Conservation (phyloP, 2,329 filamentous ascomycete genomes). For the Sarocladiaceae sp. region DNA sequence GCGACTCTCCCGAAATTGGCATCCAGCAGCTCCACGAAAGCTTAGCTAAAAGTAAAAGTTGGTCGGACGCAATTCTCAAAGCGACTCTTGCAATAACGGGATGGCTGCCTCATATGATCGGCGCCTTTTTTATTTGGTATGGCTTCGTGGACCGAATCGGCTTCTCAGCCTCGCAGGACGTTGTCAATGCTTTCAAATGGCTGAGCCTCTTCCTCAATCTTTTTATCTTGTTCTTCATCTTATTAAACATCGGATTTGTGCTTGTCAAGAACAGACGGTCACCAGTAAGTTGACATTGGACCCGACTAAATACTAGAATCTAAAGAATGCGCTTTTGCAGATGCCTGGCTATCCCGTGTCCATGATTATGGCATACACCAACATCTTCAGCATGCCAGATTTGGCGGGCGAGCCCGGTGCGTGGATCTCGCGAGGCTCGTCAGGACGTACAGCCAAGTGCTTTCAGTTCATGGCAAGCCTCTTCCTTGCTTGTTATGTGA, state of each 20-base stretch:
- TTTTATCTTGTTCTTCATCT: background rate
- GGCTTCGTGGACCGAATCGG: background rate
- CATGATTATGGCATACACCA: background rate
- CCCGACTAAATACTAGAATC: background rate
- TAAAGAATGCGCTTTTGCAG: too few species aligned
- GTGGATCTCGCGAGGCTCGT: background rate
- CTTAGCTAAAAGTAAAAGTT: too few species aligned
- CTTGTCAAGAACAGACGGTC: background rate
- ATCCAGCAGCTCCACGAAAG: background rate
- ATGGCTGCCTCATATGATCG: background rate
- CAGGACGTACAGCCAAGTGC: background rate
- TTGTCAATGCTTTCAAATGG: background rate
- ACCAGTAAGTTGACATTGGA: background rate
- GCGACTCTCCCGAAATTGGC: background rate
- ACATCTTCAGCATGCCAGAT: background rate
- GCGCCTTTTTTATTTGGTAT: background rate
- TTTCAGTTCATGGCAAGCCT: background rate
- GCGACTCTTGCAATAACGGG: background rate
- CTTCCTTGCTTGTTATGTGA: background rate
- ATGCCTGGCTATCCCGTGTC: background rate
- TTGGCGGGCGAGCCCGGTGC: background rate
- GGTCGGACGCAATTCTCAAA: too few species aligned
- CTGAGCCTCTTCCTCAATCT: background rate
- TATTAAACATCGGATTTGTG: background rate
- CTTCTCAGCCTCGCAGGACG: background rate